These are phyloP conservation scores for Macrophomina phaseolina DNA, from an alignment of 2,329 filamentous ascomycete genomes.

Conservation along the genomic window DNA sequence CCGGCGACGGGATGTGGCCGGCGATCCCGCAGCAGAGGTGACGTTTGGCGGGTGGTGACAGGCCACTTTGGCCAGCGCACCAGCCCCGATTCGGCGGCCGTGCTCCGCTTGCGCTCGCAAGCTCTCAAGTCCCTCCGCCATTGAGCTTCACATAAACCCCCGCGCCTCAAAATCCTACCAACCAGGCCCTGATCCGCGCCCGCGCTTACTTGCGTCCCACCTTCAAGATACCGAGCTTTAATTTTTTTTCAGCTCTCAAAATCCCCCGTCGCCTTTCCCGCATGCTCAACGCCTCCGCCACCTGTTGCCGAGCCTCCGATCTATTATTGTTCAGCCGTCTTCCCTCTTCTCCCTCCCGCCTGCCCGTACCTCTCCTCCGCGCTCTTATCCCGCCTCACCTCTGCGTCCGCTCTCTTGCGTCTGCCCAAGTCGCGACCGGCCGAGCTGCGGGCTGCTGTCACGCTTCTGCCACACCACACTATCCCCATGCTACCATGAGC, in stretches of 20 bases:
- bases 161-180: conserved; percentile 13
- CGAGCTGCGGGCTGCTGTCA: conserved; percentile 3
- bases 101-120: conserved; percentile 21
- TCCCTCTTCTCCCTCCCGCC: neutral
- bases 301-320: neutral
- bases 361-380: neutral
- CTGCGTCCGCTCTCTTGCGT: neutral
- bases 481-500: conserved; percentile 27
- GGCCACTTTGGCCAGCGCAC: conserved; percentile 11
- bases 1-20: neutral
- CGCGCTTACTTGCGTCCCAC: conserved; percentile 1
- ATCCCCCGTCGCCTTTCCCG: neutral
- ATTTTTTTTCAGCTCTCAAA: conserved; percentile 12
- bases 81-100: conserved; percentile 17
- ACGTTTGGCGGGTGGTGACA: conserved; percentile 8
- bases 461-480: neutral
- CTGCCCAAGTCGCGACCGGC: neutral
- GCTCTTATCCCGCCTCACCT: neutral
- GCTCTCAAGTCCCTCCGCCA: neutral
- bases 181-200: conserved; percentile 12
- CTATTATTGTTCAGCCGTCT: conserved; percentile 18
- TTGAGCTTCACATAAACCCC: conserved; percentile 20
- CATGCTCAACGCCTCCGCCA: neutral
- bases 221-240: neutral
- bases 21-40: conserved; percentile 8